Evolutionary conservation across 192 early-diverging fungal genomes (phyloP).

Genomic region (Podochytrium sp.): DNA sequence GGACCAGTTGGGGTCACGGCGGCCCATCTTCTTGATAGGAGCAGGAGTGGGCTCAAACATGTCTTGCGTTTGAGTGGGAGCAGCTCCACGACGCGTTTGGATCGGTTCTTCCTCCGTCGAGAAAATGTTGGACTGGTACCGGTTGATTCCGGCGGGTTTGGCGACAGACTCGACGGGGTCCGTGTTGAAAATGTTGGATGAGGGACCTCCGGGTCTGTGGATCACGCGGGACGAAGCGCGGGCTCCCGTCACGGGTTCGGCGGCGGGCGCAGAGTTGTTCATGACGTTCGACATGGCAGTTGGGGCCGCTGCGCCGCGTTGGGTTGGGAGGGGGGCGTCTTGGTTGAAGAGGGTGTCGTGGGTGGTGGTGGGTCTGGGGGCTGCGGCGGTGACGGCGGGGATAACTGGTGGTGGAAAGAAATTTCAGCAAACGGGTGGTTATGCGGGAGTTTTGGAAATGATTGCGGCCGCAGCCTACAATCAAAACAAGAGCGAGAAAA

Average conservation of each 20-base stretch:
- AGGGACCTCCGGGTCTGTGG: slow-evolving; percentile 38
- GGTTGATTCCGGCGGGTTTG: slow-evolving; percentile 34
- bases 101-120: slow-evolving; percentile 35
- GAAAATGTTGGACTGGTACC: slow-evolving; percentile 36
- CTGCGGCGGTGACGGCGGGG: neutral
- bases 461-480: neutral
- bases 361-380: neutral
- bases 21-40: neutral
- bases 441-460: too few relatives aligned
- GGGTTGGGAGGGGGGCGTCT: too few relatives aligned
- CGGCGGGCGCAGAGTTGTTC: neutral
- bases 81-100: neutral
- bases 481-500: neutral
- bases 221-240: slow-evolving; percentile 42
- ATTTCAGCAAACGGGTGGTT: too few relatives aligned
- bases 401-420: too few relatives aligned
- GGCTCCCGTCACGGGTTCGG: slow-evolving; percentile 14
- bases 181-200: slow-evolving; percentile 44
- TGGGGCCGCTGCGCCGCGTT: neutral
- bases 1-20: slow-evolving; percentile 50
- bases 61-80: neutral
- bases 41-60: neutral
- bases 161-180: slow-evolving; percentile 28
- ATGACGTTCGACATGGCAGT: neutral
- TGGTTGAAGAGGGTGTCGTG: too few relatives aligned